Evolutionary conservation across 1,139 yeast species (phyloP).

Genomic region (Suhomyces guaymorum): DNA sequence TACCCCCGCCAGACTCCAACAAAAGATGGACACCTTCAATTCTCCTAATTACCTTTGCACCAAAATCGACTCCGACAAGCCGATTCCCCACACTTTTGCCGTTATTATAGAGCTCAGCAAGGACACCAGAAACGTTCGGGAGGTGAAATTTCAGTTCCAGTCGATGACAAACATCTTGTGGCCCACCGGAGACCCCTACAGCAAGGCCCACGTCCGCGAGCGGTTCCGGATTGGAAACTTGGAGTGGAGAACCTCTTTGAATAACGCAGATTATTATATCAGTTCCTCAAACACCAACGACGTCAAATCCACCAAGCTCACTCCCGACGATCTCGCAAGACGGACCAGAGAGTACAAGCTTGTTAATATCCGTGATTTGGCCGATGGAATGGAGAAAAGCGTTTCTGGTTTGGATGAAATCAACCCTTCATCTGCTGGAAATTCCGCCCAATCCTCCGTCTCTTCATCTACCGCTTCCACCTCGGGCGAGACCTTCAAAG

Average conservation of each 20-base stretch:
- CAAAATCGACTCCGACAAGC: constrained; percentile 42
- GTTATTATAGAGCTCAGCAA: constrained; percentile 42
- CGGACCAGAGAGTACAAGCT: constrained; percentile 41
- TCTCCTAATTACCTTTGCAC: constrained; percentile 45
- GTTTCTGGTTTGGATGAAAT: no score
- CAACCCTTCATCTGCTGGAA: no score
- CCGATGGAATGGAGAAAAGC: constrained; percentile 12
- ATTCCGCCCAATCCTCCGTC: no score
- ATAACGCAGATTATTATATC: constrained; percentile 51
- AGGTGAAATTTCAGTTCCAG: constrained; percentile 35
- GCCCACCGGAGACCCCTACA: constrained; percentile 59
- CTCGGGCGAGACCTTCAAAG: constrained; percentile 36
- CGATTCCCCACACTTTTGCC: constrained; percentile 51
- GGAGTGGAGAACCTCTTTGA: constrained; percentile 47
- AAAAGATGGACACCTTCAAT: constrained; percentile 23
- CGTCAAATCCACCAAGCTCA: constrained; percentile 27
- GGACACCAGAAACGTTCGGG: constrained; percentile 31
- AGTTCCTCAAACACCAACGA: constrained; percentile 40
- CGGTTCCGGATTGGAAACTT: constrained; percentile 49
- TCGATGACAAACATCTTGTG: constrained; percentile 45
- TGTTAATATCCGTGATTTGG: constrained; percentile 23
- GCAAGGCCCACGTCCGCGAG: constrained; percentile 42
- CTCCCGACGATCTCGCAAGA: constrained; percentile 37
- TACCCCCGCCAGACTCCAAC: constrained; percentile 14
- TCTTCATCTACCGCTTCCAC: background rate